Evolutionary conservation across 805 yeast species (phyloP), one percentile per base, ranked within the genome.

Genomic region (Saccharomyces paradoxus): DNA sequence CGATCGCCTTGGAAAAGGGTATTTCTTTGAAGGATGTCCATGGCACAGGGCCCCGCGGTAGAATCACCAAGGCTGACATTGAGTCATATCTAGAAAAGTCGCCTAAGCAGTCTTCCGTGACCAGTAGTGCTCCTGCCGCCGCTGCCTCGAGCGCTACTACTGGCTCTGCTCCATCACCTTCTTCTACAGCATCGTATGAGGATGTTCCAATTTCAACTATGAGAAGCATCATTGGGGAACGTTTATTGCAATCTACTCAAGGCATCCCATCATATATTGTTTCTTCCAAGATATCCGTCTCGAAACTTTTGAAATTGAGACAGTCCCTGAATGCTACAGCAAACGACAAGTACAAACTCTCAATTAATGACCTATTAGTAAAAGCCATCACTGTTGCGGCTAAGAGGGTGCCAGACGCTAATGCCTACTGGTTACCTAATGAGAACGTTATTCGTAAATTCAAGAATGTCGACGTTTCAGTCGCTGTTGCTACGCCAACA

Each of bases 401-500:
- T 56, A 78, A 79, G 73, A 83, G 92, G 75, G 96, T 91, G 53
- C 99, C 99, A 58, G 90, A 86, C 62, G 96, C 84, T 61, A 94
- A 94, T 79, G 82, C 97, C 26, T 87, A 91, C 71, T 94, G 97
- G 94, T 80, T 94, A 66, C 96, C 85, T 71, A 74, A 80, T 44
- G 86, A 94, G 76, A 89, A 90, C 61, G 86, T 92, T 66, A 89
- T 94, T 63, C 88, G 99, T 78, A 91, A 87, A 76, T 94, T 83
- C 81, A 77, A 79, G 67, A 86, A 82, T 66, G 98, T 92, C 54
- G 99, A 94, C 69, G 96, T 94, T 55, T 90, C 98, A 26, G 97
- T 92, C 57, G 99, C 99, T 46, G 99, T 94, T 60, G 94, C 99
- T 57, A 94, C 99, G 21, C 97, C 98, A 71, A 82, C 96, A 51